Base-by-base conservation (phyloP, 208 protist species). In the Entamoeba nuttalli region DNA sequence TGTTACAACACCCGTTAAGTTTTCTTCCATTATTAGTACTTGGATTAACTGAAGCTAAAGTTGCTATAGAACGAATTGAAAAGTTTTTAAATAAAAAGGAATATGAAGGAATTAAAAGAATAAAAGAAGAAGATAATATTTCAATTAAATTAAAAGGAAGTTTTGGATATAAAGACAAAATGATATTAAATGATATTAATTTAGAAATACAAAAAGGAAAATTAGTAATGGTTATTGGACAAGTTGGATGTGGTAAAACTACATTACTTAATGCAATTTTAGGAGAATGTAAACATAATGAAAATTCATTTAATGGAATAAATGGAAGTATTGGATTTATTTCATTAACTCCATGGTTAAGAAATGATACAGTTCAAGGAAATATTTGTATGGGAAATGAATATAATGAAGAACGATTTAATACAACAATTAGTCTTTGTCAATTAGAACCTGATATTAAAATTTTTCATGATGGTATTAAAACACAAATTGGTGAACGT, bases 331-430 rank as follows among this genome's bases (percentile, higher is more conserved):
- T 99, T 50, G 98, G 97, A 15, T 99, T 98, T 95, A 97, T 97
- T 53, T 96, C 98, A 14, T 98, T 99, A 96, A 96, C 98, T 96
- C 96, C 98, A 53, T 98, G 97, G 97, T 97, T 99, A 35, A 97
- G 98, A 96, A 98, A 98, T 96, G 97, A 96, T 11, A 98, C 98
- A 30, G 41, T 99, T 4, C 95, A 96, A 21, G 97, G 98, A 11
- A 99, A 99, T 96, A 98, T 99, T 71, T 71, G 98, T 4, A 98
- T 98, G 95, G 98, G 98, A 71, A 73, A 93, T 15, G 3, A 52
- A 30, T 95, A 69, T 41, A 30, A 55, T 21, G 98, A 93, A 25
- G 96, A n/a, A 73, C 96, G 15, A 50, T 94, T 11, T 97, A 98
- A 25, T n/a, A 96, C 9, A 50, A 97, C 96, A 1, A 52, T 96